phyloP scores from a whole-genome alignment of 352 stramenopile genomes.

The Phytopythium mirpurense region DNA sequence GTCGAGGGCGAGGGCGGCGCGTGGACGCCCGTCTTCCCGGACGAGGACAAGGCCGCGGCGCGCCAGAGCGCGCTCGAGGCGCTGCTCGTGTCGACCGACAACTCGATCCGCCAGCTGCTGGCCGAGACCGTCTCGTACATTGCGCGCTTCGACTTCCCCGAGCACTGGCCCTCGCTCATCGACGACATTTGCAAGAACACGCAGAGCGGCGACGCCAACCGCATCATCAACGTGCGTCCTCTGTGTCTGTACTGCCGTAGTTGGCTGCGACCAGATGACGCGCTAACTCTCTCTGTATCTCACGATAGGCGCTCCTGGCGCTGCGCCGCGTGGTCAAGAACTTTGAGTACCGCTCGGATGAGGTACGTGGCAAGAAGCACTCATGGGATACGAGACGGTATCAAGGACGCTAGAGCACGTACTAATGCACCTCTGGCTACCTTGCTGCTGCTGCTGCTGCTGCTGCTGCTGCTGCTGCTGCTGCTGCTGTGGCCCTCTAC shows the following conservation, averaged over 20 bases:
- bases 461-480: too few relatives aligned
- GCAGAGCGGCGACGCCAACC: constrained; percentile 78
- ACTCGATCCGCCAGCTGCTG: constrained; percentile 63
- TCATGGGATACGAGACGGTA: too few relatives aligned
- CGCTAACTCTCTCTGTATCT: neutral
- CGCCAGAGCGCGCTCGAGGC: constrained; percentile 74
- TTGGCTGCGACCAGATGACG: too few relatives aligned
- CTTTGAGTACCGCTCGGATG: constrained; percentile 96
- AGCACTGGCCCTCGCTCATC: constrained; percentile 49
- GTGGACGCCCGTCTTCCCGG: constrained; percentile 55
- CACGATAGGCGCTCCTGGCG: constrained; percentile 87
- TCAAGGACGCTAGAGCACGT: too few relatives aligned
- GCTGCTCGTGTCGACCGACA: constrained; percentile 37
- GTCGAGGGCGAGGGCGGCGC: constrained; percentile 68
- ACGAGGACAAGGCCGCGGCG: constrained; percentile 58
- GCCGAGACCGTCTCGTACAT: constrained; percentile 94
- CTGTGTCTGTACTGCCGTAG: too few relatives aligned
- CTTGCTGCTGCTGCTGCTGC: too few relatives aligned
- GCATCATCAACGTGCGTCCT: constrained; percentile 67
- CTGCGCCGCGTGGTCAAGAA: constrained; percentile 96
- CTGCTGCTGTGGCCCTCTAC: neutral
- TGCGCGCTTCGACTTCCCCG: constrained; percentile 94
- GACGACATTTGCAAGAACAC: constrained; percentile 89
- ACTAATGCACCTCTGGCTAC: too few relatives aligned
- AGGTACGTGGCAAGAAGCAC: constrained; percentile 49